These are phyloP conservation scores for Lactarius indigo DNA, from an alignment of 768 basidiomycete species.

Conservation along the genomic window DNA sequence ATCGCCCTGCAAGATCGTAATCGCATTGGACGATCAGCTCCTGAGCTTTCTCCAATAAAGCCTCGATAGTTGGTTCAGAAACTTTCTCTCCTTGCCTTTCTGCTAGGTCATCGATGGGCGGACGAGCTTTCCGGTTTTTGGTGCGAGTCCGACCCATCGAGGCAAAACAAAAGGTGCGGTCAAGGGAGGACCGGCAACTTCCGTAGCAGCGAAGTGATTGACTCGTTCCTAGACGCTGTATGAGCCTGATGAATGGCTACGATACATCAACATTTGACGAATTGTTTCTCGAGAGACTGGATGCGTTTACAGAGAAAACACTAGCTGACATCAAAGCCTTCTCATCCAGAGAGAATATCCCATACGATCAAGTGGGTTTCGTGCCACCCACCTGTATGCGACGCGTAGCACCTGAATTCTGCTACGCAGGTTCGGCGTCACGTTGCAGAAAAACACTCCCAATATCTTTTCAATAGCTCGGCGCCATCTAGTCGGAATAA, in stretches of 20 bases:
- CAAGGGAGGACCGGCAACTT: neutral
- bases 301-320: slow-evolving; percentile 58
- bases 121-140: slow-evolving; percentile 32
- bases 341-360: slow-evolving; percentile 52
- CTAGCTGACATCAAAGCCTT: slow-evolving; percentile 57
- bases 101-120: slow-evolving; percentile 29
- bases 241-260: slow-evolving; percentile 21
- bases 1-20: slow-evolving; percentile 74
- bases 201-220: neutral
- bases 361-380: slow-evolving; percentile 55
- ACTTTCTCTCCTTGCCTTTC: slow-evolving; percentile 33
- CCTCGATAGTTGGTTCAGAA: slow-evolving; percentile 36
- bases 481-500: slow-evolving; percentile 11
- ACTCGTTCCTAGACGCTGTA: neutral
- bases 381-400: neutral
- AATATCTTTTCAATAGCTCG: slow-evolving; percentile 45
- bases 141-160: slow-evolving; percentile 35
- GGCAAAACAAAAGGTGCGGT: neutral
- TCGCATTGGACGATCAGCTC: slow-evolving; percentile 80
- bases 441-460: slow-evolving; percentile 63
- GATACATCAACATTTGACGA: slow-evolving; percentile 39
- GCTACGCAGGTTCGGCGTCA: slow-evolving; percentile 44
- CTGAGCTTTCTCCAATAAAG: slow-evolving; percentile 74
- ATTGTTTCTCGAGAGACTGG: slow-evolving; percentile 61
- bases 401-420: neutral